Evolutionary conservation across 2,329 filamentous ascomycete species (phyloP).

Genomic region (Fusarium ramigenum): DNA sequence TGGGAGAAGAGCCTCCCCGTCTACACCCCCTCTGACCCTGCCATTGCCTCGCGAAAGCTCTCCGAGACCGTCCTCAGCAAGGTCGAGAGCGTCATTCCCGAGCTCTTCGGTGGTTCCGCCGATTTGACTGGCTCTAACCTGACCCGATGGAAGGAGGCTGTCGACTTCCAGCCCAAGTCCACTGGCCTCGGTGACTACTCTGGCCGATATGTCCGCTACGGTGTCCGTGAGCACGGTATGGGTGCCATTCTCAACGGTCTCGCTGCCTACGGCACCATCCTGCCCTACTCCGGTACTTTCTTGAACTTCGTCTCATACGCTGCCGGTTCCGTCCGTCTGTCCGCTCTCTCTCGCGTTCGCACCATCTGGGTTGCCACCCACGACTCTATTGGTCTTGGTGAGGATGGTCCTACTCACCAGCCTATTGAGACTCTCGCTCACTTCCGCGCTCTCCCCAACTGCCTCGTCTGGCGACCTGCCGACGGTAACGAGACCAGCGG

Average conservation of each 20-base stretch:
- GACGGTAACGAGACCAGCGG: conserved; percentile 98
- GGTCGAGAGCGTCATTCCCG: conserved; percentile 83
- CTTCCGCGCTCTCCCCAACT: conserved; percentile 98
- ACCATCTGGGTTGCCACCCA: conserved; percentile 96
- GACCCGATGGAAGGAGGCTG: conserved; percentile 95
- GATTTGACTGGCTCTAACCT: conserved; percentile 99
- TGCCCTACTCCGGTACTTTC: conserved; percentile 96
- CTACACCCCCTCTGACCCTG: conserved; percentile 86
- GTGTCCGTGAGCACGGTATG: conserved; percentile 93
- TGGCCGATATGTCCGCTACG: conserved; percentile 92
- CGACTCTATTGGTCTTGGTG: conserved; percentile 98
- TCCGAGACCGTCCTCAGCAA: conserved; percentile 93
- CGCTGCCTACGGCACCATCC: conserved; percentile 91
- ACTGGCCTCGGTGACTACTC: conserved; percentile 87
- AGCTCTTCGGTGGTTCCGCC: conserved; percentile 94
- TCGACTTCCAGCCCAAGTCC: conserved; percentile 94
- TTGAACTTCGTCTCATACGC: conserved; percentile 99
- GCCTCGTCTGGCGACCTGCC: conserved; percentile 99
- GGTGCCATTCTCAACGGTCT: conserved; percentile 95
- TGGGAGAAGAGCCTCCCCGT: conserved; percentile 95
- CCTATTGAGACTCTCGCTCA: conserved; percentile 98
- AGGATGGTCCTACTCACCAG: conserved; percentile 98
- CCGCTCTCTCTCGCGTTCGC: conserved; percentile 88
- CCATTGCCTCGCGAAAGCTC: conserved; percentile 93
- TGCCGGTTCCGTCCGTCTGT: conserved; percentile 93